phyloP scores from a whole-genome alignment of 208 protist species.

The Trypanosoma rangeli region DNA sequence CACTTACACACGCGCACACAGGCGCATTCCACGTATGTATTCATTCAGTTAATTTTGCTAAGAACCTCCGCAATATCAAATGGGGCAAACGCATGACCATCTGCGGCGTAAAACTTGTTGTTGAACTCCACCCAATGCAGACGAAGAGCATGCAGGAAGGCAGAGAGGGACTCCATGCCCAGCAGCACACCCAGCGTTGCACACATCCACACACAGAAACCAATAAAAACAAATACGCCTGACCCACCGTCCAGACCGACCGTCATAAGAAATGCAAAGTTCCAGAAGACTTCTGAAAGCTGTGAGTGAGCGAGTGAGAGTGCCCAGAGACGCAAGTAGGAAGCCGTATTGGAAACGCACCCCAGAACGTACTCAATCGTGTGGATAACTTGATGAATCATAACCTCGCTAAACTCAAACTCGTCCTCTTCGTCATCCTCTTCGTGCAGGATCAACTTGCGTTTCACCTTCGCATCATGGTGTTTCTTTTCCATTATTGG shows the following conservation, averaged over 20 bases:
- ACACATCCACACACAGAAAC: slow-evolving; percentile 94
- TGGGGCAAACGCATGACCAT: slow-evolving; percentile 90
- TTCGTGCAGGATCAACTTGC: background rate
- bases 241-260: slow-evolving; percentile 59
- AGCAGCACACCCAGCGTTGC: slow-evolving; percentile 97
- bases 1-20: slow-evolving; percentile 8
- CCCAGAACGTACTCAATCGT: slow-evolving; percentile 99
- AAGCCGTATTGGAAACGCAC: slow-evolving; percentile 99
- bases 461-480: slow-evolving; percentile 33
- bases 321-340: slow-evolving; percentile 99
- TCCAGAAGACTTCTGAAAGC: slow-evolving; percentile 93
- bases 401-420: slow-evolving; percentile 95
- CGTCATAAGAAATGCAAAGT: slow-evolving; percentile 74
- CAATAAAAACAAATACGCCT: slow-evolving; percentile 85
- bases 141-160: slow-evolving; percentile 99
- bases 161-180: slow-evolving; percentile 98
- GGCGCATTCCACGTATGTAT: background rate
- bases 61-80: slow-evolving; percentile 86
- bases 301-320: slow-evolving; percentile 99
- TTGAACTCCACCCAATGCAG: slow-evolving; percentile 98
- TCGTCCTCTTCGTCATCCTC: slow-evolving; percentile 56
- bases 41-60: slow-evolving; percentile 24
- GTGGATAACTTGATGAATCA: slow-evolving; percentile 99
- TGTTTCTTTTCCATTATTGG: slow-evolving; percentile 69
- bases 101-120: slow-evolving; percentile 97